A percentile compares a stretch with the other conserved stretches of the same genome.
These are phyloP conservation scores for Colletotrichum filicis DNA, from an alignment of 2,329 filamentous ascomycete genomes.

Conservation along the genomic window DNA sequence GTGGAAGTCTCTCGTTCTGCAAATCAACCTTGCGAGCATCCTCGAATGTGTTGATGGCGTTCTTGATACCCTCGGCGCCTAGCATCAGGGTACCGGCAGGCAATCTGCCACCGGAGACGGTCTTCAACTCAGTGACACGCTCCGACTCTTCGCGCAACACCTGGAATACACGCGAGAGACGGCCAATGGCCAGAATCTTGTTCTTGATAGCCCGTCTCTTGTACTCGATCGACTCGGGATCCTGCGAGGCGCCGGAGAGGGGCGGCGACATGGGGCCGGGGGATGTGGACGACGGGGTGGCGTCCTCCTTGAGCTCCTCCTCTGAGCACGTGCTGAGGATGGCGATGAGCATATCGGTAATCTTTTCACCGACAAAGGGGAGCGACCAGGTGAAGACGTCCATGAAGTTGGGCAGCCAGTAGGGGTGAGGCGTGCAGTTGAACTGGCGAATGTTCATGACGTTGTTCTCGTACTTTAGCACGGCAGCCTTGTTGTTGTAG, in stretches of 20 bases:
- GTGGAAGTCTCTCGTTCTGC: slow-evolving; percentile 94
- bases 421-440: slow-evolving; percentile 98
- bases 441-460: slow-evolving; percentile 99
- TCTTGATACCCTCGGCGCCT: slow-evolving; percentile 97
- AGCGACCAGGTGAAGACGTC: slow-evolving; percentile 99
- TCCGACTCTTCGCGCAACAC: slow-evolving; percentile 97
- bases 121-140: slow-evolving; percentile 97
- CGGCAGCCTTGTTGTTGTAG: slow-evolving; percentile 99
- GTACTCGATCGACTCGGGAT: slow-evolving; percentile 90
- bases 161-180: slow-evolving; percentile 97
- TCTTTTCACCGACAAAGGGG: slow-evolving; percentile 98
- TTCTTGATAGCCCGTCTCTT: slow-evolving; percentile 99
- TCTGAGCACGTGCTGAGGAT: slow-evolving; percentile 99
- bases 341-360: slow-evolving; percentile 98
- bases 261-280: slow-evolving; percentile 81
- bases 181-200: slow-evolving; percentile 98
- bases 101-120: slow-evolving; percentile 89
- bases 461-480: slow-evolving; percentile 99
- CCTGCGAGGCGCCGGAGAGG: slow-evolving; percentile 60
- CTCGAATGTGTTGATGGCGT: slow-evolving; percentile 96
- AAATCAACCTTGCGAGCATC: slow-evolving; percentile 96
- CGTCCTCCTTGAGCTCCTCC: slow-evolving; percentile 93
- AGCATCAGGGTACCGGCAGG: slow-evolving; percentile 98
- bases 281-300: slow-evolving; percentile 76
- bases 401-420: slow-evolving; percentile 99